Evolutionary conservation across 2,329 filamentous ascomycete species (phyloP).

Genomic region (Colletotrichum falcatum): DNA sequence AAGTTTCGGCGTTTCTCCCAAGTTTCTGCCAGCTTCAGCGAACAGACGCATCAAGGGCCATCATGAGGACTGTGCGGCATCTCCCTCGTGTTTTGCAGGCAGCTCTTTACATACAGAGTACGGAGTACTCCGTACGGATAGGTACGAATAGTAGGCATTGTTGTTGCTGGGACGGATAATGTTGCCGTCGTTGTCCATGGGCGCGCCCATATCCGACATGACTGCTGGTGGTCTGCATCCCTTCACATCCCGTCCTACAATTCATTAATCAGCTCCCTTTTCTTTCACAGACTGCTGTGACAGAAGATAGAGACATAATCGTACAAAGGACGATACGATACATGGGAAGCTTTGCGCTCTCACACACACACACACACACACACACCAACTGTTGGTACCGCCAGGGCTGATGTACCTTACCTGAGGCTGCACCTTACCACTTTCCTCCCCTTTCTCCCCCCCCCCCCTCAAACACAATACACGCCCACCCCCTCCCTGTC

Average conservation of each 20-base stretch:
- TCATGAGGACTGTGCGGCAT: slow-evolving; percentile 12
- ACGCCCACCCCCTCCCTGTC: slow-evolving; percentile 14
- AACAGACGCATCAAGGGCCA: slow-evolving; percentile 14
- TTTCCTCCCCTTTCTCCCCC: neutral
- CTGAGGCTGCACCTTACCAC: slow-evolving; percentile 21
- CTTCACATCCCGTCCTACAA: neutral
- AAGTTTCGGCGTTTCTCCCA: slow-evolving; percentile 12
- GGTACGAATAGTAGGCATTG: too few relatives aligned
- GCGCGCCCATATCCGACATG: too few relatives aligned
- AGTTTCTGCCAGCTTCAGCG: slow-evolving; percentile 14
- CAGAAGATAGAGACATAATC: slow-evolving; percentile 3
- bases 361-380: neutral
- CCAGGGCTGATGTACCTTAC: slow-evolving; percentile 12
- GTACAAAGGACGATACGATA: slow-evolving; percentile 31
- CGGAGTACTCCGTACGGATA: too few relatives aligned
- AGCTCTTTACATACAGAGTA: too few relatives aligned
- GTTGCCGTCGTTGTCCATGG: too few relatives aligned
- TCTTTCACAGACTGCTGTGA: slow-evolving; percentile 31
- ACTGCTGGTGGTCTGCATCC: neutral
- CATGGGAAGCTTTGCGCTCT: slow-evolving; percentile 27
- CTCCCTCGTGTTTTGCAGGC: slow-evolving; percentile 8
- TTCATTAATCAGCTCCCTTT: slow-evolving; percentile 20
- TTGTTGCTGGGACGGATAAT: too few relatives aligned
- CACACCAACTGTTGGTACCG: neutral
- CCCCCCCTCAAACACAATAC: slow-evolving; percentile 3